Percentiles rank a stretch among this genome's conserved stretches.
phyloP scores from a whole-genome alignment of 371 early-diverging fungal genomes.

The Fennellomyces sp. region DNA sequence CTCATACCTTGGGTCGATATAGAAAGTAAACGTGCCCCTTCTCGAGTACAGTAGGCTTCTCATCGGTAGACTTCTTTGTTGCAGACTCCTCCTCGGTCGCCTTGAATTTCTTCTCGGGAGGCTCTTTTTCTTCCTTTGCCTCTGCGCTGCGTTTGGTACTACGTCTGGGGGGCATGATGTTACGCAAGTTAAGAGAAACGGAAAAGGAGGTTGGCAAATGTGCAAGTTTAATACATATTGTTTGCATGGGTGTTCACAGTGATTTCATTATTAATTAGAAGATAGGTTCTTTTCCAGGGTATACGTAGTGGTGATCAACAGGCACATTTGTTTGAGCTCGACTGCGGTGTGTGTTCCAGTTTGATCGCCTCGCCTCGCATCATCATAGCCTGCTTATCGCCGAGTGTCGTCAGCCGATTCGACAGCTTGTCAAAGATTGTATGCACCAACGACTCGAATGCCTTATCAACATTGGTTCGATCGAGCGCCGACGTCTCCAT shows the following conservation, averaged over 20 bases:
- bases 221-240: neutral
- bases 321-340: too few species aligned
- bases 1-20: conserved; percentile 52
- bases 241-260: neutral
- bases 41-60: conserved; percentile 17
- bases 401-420: neutral
- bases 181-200: neutral
- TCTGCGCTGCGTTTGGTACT: neutral
- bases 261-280: neutral
- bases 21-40: conserved; percentile 50
- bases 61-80: conserved; percentile 2
- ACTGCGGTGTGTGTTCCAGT: conserved; percentile 3
- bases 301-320: neutral
- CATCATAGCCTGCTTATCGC: conserved; percentile 4
- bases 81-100: neutral
- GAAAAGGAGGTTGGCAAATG: neutral
- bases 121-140: conserved; percentile 14
- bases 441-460: conserved; percentile 26
- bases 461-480: conserved; percentile 85
- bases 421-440: conserved; percentile 5
- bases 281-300: neutral
- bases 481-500: conserved; percentile 94
- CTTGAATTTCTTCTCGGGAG: neutral
- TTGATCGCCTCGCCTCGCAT: conserved; percentile 8
- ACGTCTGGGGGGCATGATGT: neutral